Conservation (phyloP, 208 protist genomes). For the Entamoeba histolytica region DNA sequence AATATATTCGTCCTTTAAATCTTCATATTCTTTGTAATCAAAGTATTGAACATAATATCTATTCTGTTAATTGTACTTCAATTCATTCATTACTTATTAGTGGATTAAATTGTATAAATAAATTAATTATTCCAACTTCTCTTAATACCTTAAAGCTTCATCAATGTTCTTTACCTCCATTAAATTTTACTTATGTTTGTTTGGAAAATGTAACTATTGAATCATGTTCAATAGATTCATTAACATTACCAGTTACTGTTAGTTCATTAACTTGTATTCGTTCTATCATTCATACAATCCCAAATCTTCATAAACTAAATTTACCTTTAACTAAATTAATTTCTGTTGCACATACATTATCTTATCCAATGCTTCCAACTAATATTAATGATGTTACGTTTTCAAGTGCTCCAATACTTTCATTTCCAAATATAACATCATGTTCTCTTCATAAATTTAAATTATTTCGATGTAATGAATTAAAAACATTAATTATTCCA, state of each 20-base stretch:
- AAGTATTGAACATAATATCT: not conserved
- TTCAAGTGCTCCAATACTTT: not conserved
- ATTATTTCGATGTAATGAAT: not conserved
- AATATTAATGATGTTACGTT: not conserved
- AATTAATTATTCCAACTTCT: not conserved
- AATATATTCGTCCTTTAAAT: not conserved
- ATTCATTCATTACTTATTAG: not conserved
- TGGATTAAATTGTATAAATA: not conserved
- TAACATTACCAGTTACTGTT: not conserved
- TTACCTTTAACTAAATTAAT: not conserved
- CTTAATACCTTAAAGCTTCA: not conserved
- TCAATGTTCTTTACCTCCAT: not conserved
- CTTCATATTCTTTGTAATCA: not conserved
- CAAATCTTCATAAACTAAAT: not conserved
- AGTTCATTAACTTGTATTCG: not conserved
- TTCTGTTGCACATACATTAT: not conserved
- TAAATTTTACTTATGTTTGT: not conserved
- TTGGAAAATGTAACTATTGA: not conserved
- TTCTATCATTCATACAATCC: not conserved
- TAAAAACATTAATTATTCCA: not conserved
- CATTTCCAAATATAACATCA: not conserved
- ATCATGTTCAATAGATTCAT: not conserved
- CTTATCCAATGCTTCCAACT: not conserved
- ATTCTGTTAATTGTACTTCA: not conserved
- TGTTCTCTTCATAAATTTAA: not conserved